Conservation (phyloP, 306 rosid species). For the barrel medic (Medicago truncatula) region DNA sequence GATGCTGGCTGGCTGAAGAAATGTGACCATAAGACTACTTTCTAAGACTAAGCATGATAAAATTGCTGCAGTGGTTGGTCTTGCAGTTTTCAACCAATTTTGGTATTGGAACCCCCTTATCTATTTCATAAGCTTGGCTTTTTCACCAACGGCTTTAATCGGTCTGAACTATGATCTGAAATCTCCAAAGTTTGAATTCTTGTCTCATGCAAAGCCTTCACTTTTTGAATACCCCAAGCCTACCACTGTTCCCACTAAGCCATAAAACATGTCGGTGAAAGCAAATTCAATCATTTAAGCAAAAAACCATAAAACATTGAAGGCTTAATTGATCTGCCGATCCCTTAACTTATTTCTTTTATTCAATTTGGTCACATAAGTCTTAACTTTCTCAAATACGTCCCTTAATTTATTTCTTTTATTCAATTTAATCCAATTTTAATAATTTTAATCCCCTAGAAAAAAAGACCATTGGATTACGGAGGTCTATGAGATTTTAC, state of each 20-base stretch:
- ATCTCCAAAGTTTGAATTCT: slow-evolving; percentile 87
- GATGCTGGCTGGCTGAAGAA: slow-evolving; percentile 99
- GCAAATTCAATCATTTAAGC: no score
- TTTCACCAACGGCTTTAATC: slow-evolving; percentile 93
- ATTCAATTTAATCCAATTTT: no score
- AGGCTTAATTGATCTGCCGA: no score
- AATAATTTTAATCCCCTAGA: no score
- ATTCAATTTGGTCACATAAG: no score
- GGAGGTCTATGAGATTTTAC: no score
- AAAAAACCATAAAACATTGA: no score
- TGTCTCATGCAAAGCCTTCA: slow-evolving; percentile 93
- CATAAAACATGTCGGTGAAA: no score
- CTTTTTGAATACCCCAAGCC: slow-evolving; percentile 96
- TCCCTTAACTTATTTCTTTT: no score
- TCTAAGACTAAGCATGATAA: slow-evolving; percentile 97
- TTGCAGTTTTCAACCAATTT: slow-evolving; percentile 98
- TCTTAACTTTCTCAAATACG: no score
- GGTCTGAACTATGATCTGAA: slow-evolving; percentile 92
- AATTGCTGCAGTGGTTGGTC: slow-evolving; percentile 96
- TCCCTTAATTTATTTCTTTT: no score
- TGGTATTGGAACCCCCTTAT: slow-evolving; percentile 99
- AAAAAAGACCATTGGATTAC: no score
- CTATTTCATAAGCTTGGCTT: slow-evolving; percentile 84
- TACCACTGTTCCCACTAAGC: slow-evolving; percentile 78
- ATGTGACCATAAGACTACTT: slow-evolving; percentile 87